A percentile compares a stretch with the other conserved stretches of the same genome.
These are phyloP conservation scores for Gaeumannomyces sp. DNA, from an alignment of 2,329 filamentous ascomycete genomes.

Conservation along the genomic window DNA sequence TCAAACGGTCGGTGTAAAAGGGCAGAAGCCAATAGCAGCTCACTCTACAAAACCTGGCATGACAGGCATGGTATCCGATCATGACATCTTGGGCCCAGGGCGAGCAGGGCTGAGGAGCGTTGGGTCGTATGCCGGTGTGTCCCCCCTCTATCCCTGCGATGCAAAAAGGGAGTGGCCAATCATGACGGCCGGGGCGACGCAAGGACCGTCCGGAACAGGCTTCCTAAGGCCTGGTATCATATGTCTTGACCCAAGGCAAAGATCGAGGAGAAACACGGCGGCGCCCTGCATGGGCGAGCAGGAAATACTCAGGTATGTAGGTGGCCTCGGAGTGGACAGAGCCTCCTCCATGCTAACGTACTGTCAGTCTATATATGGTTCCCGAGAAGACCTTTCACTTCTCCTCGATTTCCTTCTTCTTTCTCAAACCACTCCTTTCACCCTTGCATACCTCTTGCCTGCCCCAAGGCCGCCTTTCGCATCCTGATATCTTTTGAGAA, in stretches of 20 bases:
- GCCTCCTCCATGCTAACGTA: not conserved
- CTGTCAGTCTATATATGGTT: not conserved
- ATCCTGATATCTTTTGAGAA: not conserved
- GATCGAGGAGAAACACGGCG: not conserved
- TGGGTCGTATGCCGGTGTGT: no score
- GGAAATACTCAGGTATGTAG: no score
- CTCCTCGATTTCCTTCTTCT: not conserved
- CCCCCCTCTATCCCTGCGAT: no score
- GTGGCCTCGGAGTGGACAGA: no score
- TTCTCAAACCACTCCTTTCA: not conserved
- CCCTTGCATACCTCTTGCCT: not conserved
- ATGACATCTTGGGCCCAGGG: no score
- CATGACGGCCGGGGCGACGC: no score
- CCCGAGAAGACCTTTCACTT: not conserved
- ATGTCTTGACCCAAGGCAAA: no score
- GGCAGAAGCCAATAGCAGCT: not conserved
- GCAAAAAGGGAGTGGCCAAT: no score
- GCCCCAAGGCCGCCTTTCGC: not conserved
- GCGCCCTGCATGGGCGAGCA: not conserved
- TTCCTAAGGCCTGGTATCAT: no score
- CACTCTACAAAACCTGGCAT: not conserved
- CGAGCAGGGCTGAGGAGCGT: no score
- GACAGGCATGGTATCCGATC: not conserved
- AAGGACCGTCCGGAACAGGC: no score
- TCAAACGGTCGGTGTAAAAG: not conserved